Evolutionary conservation across 225 moss, liverwort and hornwort genomes (phyloP).

Genomic region (Thuidium tamariscinum): DNA sequence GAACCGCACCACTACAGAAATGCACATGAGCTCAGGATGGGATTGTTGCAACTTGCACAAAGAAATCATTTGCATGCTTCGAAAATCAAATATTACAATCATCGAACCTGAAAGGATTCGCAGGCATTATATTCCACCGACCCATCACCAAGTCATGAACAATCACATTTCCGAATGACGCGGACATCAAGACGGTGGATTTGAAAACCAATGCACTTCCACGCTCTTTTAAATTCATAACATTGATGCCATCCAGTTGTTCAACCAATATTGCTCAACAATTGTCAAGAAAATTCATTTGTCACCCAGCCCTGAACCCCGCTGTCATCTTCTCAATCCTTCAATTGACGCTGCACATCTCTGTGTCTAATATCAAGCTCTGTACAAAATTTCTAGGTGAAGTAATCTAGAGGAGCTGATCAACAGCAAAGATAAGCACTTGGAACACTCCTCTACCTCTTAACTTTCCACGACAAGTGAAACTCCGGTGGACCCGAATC

Average conservation of each 20-base stretch:
- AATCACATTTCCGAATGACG: neutral
- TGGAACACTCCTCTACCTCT: neutral
- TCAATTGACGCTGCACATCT: neutral
- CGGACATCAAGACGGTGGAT: neutral
- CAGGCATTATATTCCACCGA: neutral
- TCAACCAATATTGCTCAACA: neutral
- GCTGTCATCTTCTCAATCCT: neutral
- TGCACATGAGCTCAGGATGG: neutral
- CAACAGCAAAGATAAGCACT: neutral
- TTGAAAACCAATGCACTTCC: neutral
- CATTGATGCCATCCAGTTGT: neutral
- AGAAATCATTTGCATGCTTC: neutral
- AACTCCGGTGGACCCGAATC: constrained; percentile 80
- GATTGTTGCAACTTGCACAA: neutral
- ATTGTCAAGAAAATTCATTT: neutral
- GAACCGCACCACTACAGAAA: neutral
- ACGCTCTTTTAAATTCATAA: neutral
- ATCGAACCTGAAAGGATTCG: neutral
- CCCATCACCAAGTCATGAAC: neutral
- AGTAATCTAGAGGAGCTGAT: neutral
- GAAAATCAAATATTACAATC: neutral
- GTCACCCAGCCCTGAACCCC: neutral
- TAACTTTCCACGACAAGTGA: constrained; percentile 19
- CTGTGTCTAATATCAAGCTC: neutral
- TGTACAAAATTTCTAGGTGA: constrained; percentile 1